Evolutionary conservation across 2,329 filamentous ascomycete species (phyloP), one percentile per base, ranked within the genome.

Genomic region (Bipolaris oryzae): DNA sequence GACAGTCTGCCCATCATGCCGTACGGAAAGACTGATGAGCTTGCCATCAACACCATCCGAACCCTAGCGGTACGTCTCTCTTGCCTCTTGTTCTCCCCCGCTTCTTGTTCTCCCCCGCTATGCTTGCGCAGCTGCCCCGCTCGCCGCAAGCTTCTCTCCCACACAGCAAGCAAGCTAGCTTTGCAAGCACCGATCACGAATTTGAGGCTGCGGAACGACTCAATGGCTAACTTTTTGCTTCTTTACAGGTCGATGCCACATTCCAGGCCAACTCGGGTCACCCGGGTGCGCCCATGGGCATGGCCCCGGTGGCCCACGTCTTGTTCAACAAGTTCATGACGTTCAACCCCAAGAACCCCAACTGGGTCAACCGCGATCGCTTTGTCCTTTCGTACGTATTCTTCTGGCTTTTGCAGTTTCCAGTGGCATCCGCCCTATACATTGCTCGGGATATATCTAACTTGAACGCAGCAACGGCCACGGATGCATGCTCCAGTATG

Each of bases 401-500:
- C 15, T 44, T 34, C 44, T 39, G 41, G 37, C 10, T 25, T 53
- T 50, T 46, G 7, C 28, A n/a, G 37, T 28, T 20, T 9, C 20
- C 33, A 25, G 31, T 31, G 55, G 44, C 39, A 31, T 45, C 25
- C 23, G 37, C 21, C 13, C 42, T 46, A 7, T 23, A 44, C 16
- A 11, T 45, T 45, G 31, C 13, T 4, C 16, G 13, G 46, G 15
- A 45, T 9, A 3, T 18, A 20, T 34, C 55, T 57, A 42, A 52
- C 51, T 23, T 25, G 25, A 28, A 45, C 41, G n/a, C 72, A 97
- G 93, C 61, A 99, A 99, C 85, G 95, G 95, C 71, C 95, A 99
- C 83, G 95, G 89, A 72, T 99, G 95, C 87, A 96, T 99, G 93
- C 91, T 99, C 60, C 95, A 97, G 80, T 99, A 99, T 88, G 90